Percentiles rank a stretch among this genome's conserved stretches.
Evolutionary conservation across 1,284 basidiomycete genomes (phyloP).

Genomic region (Tremellales sp.): DNA sequence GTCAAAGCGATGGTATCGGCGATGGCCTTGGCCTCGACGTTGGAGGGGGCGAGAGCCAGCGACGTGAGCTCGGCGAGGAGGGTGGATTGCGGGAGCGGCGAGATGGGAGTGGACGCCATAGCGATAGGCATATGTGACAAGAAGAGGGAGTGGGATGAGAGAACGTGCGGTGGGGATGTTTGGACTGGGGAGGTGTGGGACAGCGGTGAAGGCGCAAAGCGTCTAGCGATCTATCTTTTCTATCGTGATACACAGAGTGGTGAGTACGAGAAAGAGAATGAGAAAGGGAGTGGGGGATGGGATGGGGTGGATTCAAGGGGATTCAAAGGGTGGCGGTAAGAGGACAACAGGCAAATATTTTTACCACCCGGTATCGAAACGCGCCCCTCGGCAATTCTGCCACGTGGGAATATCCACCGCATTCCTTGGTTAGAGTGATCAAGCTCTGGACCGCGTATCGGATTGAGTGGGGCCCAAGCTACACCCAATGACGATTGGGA

Average conservation of each 20-base stretch:
- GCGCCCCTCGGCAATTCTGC: background rate
- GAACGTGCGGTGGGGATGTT: background rate
- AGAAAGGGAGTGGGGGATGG: background rate
- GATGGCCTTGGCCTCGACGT: conserved; percentile 45
- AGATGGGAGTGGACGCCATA: conserved; percentile 23
- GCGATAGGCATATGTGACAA: conserved; percentile 37
- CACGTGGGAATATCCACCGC: background rate
- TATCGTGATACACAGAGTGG: background rate
- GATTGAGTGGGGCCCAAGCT: too few species aligned
- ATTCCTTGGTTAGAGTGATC: background rate
- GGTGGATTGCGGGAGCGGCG: conserved; percentile 39
- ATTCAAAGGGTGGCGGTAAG: background rate
- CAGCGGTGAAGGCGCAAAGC: too few species aligned
- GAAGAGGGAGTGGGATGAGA: background rate
- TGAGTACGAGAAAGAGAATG: background rate
- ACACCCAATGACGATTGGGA: too few species aligned
- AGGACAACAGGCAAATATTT: background rate
- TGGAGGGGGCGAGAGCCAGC: conserved; percentile 40
- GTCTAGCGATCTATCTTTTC: too few species aligned
- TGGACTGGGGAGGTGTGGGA: background rate
- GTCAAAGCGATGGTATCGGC: conserved; percentile 43
- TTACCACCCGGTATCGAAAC: background rate
- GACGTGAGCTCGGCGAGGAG: conserved; percentile 33
- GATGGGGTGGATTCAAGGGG: too few species aligned
- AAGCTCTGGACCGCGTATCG: too few species aligned